Evolutionary conservation across 108 stramenopile species (phyloP).

Genomic region (Discostella pseudostelligera): DNA sequence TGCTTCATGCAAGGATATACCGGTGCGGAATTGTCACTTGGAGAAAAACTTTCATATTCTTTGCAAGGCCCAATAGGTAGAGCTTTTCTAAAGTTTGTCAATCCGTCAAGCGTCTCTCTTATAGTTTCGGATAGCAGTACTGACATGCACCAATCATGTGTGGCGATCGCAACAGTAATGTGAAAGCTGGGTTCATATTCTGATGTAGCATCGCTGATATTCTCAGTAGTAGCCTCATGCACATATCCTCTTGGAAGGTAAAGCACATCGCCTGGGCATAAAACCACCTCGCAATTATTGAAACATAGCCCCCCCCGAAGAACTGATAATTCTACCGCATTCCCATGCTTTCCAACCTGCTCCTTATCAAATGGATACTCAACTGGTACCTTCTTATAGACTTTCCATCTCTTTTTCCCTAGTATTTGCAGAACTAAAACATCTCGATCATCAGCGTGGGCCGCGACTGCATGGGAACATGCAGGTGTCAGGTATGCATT

Average conservation of each 20-base stretch:
- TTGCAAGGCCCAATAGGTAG: conserved; percentile 38
- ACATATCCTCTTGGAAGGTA: conserved; percentile 89
- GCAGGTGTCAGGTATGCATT: conserved; percentile 87
- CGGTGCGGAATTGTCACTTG: not conserved
- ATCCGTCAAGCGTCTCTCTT: conserved; percentile 30
- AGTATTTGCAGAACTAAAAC: conserved; percentile 80
- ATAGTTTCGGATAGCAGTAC: conserved; percentile 43
- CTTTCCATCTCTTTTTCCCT: conserved; percentile 77
- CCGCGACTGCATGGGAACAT: conserved; percentile 61
- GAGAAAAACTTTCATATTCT: conserved; percentile 8
- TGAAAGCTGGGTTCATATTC: conserved; percentile 62
- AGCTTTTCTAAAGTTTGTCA: conserved; percentile 50
- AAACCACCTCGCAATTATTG: conserved; percentile 28
- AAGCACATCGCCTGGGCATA: conserved; percentile 76
- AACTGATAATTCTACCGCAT: conserved; percentile 51
- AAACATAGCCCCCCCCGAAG: conserved; percentile 50
- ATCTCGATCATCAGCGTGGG: conserved; percentile 91
- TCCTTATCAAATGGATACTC: conserved; percentile 75
- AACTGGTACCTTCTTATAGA: conserved; percentile 66
- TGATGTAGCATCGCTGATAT: conserved; percentile 7
- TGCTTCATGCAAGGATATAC: conserved; percentile 12
- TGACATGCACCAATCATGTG: conserved; percentile 85
- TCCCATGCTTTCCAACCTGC: conserved; percentile 83
- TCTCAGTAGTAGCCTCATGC: conserved; percentile 64
- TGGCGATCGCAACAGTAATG: conserved; percentile 76